Evolutionary conservation across 2,329 filamentous ascomycete species (phyloP), one percentile per base, ranked within the genome.

Genomic region (Venturia carpophila): DNA sequence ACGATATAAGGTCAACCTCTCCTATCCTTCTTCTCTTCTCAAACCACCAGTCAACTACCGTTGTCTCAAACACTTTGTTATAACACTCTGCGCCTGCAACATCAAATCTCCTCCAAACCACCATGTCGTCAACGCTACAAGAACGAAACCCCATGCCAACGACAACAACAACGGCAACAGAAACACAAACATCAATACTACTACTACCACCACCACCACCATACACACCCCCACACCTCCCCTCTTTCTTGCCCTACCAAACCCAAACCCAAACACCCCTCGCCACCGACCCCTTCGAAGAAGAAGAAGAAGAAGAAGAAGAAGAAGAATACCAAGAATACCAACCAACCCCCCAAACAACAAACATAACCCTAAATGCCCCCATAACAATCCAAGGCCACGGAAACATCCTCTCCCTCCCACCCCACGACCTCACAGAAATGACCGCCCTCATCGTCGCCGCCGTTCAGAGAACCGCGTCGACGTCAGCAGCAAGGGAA

Each of bases 311-410:
- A 30, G 47, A 52, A 30, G 9, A 15, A 1, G 30, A 39, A 37
- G 30, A 37, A 0, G 30, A 30, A 37, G 52, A 56, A 5, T 13
- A 10, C 5, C 9, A 43, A 11, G 41, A 43, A 43, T n/a, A 47
- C 7, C 45, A 58, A 37, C 52, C 52, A 10, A 5, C 21, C 3
- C 49, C 7, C 19, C 52, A 49, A 27, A 52, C 47, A 58, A n/a
- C 52, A 58, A 55, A 55, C 27, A 58, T 58, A 19, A 37, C 30
- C 30, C 30, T 58, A 3, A 37, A 34, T 15, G 30, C 52, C 15
- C 52, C 52, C 15, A 37, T 58, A n/a, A 37, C 52, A 2, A 58
- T 58, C 52, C 52, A 58, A 27, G 52, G 52, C 52, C 30, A 34
- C 17, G 30, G 30, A 7, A 58, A 58, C 17, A 37, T 58, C 27